Percentiles rank a stretch among this genome's conserved stretches.
Evolutionary conservation across 1,139 yeast genomes (phyloP).

Genomic region (Debaryomyces coudertii): DNA sequence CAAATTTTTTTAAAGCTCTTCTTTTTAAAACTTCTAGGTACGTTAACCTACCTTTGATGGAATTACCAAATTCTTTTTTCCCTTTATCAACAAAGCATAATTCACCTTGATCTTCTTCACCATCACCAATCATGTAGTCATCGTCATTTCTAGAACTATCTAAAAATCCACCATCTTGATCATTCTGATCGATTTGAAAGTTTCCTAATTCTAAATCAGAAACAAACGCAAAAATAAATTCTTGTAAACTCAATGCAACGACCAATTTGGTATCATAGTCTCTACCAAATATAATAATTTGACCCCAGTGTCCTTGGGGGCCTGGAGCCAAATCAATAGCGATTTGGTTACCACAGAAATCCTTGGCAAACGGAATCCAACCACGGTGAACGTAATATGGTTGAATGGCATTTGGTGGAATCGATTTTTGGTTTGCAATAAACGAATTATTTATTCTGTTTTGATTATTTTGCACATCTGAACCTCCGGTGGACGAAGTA

Average conservation of each 20-base stretch:
- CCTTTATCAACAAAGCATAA: constrained; percentile 38
- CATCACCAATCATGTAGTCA: constrained; percentile 53
- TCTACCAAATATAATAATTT: constrained; percentile 63
- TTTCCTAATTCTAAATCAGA: constrained; percentile 58
- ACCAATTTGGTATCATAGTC: constrained; percentile 66
- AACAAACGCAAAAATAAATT: constrained; percentile 52
- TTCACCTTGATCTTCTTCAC: constrained; percentile 52
- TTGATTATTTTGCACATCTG: constrained; percentile 6
- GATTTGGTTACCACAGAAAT: constrained; percentile 61
- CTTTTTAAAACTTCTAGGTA: constrained; percentile 58
- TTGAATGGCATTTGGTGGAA: constrained; percentile 61
- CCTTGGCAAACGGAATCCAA: constrained; percentile 64
- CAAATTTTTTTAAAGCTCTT: constrained; percentile 50
- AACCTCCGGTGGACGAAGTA: constrained; percentile 20
- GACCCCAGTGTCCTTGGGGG: constrained; percentile 63
- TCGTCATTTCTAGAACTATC: constrained; percentile 46
- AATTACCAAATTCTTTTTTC: constrained; percentile 34
- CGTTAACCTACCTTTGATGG: constrained; percentile 35
- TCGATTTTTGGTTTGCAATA: constrained; percentile 54
- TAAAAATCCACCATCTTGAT: constrained; percentile 35
- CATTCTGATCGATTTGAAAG: constrained; percentile 51
- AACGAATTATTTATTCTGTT: constrained; percentile 31
- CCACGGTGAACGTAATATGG: constrained; percentile 58
- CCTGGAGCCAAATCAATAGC: constrained; percentile 69
- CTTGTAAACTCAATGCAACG: constrained; percentile 57